These are phyloP conservation scores for Plasmodium vinckei DNA, from an alignment of 169 alveolate genomes.

Conservation along the genomic window DNA sequence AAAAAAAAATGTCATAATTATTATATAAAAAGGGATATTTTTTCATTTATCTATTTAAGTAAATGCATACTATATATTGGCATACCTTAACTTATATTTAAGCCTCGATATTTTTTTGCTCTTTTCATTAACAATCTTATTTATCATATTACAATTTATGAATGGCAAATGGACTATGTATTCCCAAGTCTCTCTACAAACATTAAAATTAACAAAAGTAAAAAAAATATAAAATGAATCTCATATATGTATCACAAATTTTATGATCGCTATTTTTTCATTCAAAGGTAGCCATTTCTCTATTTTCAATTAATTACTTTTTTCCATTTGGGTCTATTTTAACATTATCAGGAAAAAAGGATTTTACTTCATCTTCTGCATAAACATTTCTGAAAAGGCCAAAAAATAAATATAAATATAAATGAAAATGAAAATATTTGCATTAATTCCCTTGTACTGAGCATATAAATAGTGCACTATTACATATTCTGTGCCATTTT, in stretches of 20 bases:
- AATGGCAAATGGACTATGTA: slow-evolving; percentile 74
- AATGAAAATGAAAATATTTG: neutral
- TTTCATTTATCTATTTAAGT: neutral
- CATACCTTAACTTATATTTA: slow-evolving; percentile 64
- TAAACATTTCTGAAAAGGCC: slow-evolving; percentile 37
- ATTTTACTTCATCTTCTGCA: slow-evolving; percentile 73
- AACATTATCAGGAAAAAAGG: slow-evolving; percentile 71
- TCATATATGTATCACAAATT: neutral
- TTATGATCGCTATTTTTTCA: neutral
- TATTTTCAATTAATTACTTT: slow-evolving; percentile 15
- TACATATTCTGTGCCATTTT: too few relatives aligned
- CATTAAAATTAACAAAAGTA: neutral
- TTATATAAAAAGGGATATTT: neutral
- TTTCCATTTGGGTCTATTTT: slow-evolving; percentile 75
- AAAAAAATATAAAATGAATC: neutral
- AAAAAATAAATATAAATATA: neutral
- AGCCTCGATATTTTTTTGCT: slow-evolving; percentile 61
- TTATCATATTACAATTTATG: slow-evolving; percentile 68
- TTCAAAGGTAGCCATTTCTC: neutral
- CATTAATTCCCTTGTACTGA: neutral
- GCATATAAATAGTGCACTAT: neutral
- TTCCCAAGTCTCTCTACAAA: slow-evolving; percentile 72
- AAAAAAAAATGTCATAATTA: neutral
- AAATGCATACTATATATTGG: neutral
- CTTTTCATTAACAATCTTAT: slow-evolving; percentile 48